Percentiles rank a stretch among this genome's conserved stretches.
Conservation (phyloP, 169 alveolate genomes). For the Plasmodium coatneyi region DNA sequence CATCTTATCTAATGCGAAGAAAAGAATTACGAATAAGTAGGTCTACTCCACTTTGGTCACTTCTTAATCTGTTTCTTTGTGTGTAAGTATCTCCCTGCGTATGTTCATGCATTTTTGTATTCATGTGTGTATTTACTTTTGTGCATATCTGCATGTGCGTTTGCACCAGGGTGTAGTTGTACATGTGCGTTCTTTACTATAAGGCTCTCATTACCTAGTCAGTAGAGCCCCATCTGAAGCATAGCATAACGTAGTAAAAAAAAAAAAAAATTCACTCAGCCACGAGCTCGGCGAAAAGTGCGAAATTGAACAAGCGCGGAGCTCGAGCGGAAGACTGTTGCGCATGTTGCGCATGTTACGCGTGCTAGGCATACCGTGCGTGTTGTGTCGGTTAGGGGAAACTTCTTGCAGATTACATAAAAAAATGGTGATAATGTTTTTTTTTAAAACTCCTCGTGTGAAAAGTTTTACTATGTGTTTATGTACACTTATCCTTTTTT, state of each 20-base stretch:
- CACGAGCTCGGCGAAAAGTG: not conserved
- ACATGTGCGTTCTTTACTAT: not conserved
- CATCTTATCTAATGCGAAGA: slow-evolving; percentile 20
- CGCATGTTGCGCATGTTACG: not conserved
- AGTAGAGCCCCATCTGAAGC: not conserved
- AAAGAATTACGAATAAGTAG: slow-evolving; percentile 19
- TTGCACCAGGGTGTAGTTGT: not conserved
- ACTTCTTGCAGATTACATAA: not conserved
- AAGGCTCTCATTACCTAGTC: not conserved
- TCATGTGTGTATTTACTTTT: not conserved
- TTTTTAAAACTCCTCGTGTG: not conserved
- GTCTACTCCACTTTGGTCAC: not conserved
- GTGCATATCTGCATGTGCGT: not conserved
- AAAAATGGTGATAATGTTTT: not conserved
- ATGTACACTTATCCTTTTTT: not conserved
- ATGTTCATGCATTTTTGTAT: not conserved
- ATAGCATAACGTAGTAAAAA: not conserved
- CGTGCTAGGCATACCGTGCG: not conserved
- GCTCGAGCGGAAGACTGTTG: not conserved
- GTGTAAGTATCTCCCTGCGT: not conserved
- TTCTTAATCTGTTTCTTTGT: not conserved
- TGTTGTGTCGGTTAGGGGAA: not conserved
- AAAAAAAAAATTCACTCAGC: not conserved
- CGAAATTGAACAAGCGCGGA: not conserved
- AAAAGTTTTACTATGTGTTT: not conserved